A percentile compares a stretch with the other conserved stretches of the same genome.
Evolutionary conservation across 768 basidiomycete genomes (phyloP).

Genomic region (Calocybe cyanea): DNA sequence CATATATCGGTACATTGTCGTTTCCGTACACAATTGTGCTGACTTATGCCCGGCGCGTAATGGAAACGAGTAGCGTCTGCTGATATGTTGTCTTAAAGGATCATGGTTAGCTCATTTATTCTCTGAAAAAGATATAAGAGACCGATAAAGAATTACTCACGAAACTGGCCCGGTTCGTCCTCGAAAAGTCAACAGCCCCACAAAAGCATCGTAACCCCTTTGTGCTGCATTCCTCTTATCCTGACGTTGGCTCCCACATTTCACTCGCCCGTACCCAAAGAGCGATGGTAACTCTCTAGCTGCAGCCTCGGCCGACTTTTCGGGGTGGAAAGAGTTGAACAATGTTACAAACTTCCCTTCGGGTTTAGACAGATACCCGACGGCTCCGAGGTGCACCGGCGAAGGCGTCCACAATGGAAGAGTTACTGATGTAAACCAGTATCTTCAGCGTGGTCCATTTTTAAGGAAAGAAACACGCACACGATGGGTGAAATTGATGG

Average conservation of each 20-base stretch:
- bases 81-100: constrained; percentile 36
- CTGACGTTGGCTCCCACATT: constrained; percentile 42
- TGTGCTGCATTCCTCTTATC: constrained; percentile 59
- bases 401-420: constrained; percentile 72
- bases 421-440: constrained; percentile 36
- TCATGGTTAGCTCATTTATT: no score
- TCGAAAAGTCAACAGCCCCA: constrained; percentile 46
- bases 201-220: constrained; percentile 52
- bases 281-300: constrained; percentile 53
- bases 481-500: constrained; percentile 66
- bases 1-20: constrained; percentile 66
- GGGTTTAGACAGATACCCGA: constrained; percentile 70
- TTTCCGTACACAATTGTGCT: constrained; percentile 67
- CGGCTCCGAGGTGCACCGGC: constrained; percentile 59
- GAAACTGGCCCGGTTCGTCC: constrained; percentile 27
- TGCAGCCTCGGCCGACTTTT: constrained; percentile 37
- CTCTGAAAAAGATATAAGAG: not conserved
- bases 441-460: not conserved
- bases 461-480: constrained; percentile 35
- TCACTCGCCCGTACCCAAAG: constrained; percentile 59
- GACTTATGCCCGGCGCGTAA: constrained; percentile 61
- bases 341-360: constrained; percentile 68
- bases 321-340: constrained; percentile 63
- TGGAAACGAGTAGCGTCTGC: constrained; percentile 55
- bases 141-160: constrained; percentile 29